These are phyloP conservation scores for Xylaria sp. DNA, from an alignment of 2,329 filamentous ascomycete genomes.

Conservation along the genomic window DNA sequence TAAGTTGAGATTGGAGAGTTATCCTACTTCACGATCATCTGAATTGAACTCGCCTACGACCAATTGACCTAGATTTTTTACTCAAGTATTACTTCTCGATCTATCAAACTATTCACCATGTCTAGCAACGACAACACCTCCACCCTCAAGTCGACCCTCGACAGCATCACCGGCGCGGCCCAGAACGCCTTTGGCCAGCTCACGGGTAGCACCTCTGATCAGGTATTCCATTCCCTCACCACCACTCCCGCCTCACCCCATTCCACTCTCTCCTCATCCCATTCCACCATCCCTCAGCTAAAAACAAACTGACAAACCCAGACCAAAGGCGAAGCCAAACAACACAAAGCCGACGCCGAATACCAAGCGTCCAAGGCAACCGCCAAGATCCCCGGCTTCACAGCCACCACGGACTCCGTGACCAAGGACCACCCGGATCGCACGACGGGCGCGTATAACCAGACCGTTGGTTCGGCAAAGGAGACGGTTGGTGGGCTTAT, in stretches of 20 bases:
- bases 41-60: background rate
- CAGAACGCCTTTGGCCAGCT: conserved; percentile 68
- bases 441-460: conserved; percentile 71
- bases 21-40: too few relatives aligned
- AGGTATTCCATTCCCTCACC: conserved; percentile 40
- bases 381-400: conserved; percentile 66
- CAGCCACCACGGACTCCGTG: conserved; percentile 63
- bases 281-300: background rate
- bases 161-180: conserved; percentile 65
- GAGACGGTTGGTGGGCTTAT: conserved; percentile 70
- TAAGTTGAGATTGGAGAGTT: too few relatives aligned
- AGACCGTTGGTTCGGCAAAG: conserved; percentile 82
- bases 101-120: conserved; percentile 32
- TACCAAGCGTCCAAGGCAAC: conserved; percentile 70
- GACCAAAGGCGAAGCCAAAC: conserved; percentile 57
- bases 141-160: conserved; percentile 72
- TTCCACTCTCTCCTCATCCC: too few relatives aligned
- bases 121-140: conserved; percentile 52
- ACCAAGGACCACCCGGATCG: conserved; percentile 70
- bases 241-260: background rate
- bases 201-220: conserved; percentile 65
- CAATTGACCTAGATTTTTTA: too few relatives aligned
- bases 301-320: conserved; percentile 27
- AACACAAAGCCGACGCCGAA: conserved; percentile 61
- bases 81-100: too few relatives aligned